Base-by-base conservation (phyloP, 2,329 filamentous ascomycete genomes). In the Triangularia setosa region DNA sequence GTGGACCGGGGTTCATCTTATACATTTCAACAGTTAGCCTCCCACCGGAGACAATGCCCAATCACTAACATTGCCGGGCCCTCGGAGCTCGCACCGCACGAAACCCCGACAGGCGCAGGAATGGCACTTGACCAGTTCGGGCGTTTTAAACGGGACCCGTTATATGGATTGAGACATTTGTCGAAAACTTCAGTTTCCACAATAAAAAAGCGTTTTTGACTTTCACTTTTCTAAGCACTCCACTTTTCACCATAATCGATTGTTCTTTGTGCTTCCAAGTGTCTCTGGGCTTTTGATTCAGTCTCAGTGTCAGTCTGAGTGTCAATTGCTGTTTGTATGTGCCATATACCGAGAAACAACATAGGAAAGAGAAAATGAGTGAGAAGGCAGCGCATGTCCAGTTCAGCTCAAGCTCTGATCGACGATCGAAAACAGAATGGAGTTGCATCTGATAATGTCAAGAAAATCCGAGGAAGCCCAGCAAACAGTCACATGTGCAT, bases 71-170 rank as follows among this genome's bases (percentile, higher is more conserved):
- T 7, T 44, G 4, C 59, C 55, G 28, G 52, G 61, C 18, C 2
- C 55, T 65, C 65, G 65, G 65, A 16, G 23, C 60, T 67, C 65
- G 65, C 65, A 67, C 59, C 61, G 27, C 24, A 27, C 24, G 25
- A 53, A 62, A 62, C 14, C 25, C 65, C 65, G 59, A 58, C 23
- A 60, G 59, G 30, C 30, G 1, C 23, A 55, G 52, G 57, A 60
- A 40, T 52, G 48, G 61, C 59, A 60, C 58, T 52, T 52, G 18
- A 53, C 16, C n/a, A 55, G 23, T 24, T 28, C 23, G 24, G 28
- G 25, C 54, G 18, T 24, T 48, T 30, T 18, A 30, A n/a, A 24
- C 30, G 54, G 48, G 48, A 48, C 57, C n/a, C 35, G 24, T 35
- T 28, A 40, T 30, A 48, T 59, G 18, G 33, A 64, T 55, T 55